Evolutionary conservation across 139 green algal species (phyloP).

Genomic region (Picochlorum costavermella): DNA sequence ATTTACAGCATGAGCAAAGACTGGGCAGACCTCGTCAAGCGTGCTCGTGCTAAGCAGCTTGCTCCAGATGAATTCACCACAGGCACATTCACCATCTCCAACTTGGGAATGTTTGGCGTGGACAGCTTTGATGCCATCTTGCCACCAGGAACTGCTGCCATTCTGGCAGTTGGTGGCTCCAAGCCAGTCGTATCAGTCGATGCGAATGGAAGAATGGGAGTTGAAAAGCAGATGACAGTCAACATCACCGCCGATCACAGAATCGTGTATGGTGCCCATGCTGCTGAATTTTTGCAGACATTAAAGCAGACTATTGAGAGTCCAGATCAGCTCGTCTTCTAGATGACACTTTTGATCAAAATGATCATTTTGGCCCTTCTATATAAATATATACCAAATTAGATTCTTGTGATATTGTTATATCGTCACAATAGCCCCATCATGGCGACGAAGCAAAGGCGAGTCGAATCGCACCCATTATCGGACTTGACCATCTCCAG

Average conservation of each 20-base stretch:
- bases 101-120: constrained; percentile 98
- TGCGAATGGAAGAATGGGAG: constrained; percentile 72
- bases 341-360: constrained; percentile 7
- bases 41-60: constrained; percentile 89
- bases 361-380: too few species aligned
- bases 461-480: too few species aligned
- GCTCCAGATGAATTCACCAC: constrained; percentile 70
- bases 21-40: constrained; percentile 76
- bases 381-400: not conserved
- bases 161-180: constrained; percentile 84
- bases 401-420: too few species aligned
- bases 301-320: constrained; percentile 85
- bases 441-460: too few species aligned
- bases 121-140: constrained; percentile 95
- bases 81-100: constrained; percentile 97
- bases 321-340: constrained; percentile 69
- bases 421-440: too few species aligned
- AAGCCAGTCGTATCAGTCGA: constrained; percentile 82
- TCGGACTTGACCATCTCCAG: not conserved
- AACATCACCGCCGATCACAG: constrained; percentile 97
- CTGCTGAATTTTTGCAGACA: constrained; percentile 87
- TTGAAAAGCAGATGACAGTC: constrained; percentile 91
- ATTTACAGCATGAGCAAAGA: constrained; percentile 88
- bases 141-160: constrained; percentile 76
- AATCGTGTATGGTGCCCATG: constrained; percentile 90